Percentiles rank a stretch among this genome's conserved stretches.
phyloP scores from a whole-genome alignment of 257 asterid species.

The Thymus quinquecostatus region DNA sequence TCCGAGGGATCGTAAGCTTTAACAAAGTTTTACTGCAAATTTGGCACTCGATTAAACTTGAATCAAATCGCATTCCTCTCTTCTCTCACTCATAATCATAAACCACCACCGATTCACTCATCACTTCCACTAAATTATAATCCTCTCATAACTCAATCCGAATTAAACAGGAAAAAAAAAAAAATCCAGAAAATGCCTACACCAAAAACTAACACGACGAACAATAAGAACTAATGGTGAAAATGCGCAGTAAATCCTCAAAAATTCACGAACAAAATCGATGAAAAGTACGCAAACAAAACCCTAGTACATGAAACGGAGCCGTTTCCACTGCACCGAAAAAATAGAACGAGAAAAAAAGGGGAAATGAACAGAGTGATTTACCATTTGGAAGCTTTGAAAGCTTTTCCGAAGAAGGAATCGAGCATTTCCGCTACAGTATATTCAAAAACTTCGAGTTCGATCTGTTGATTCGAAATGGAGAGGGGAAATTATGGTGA shows the following conservation, averaged over 20 bases:
- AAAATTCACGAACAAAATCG: constrained; percentile 10
- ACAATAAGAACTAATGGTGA: background rate
- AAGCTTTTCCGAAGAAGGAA: constrained; percentile 65
- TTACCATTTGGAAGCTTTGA: constrained; percentile 80
- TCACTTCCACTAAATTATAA: background rate
- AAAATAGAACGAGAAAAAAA: background rate
- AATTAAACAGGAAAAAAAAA: background rate
- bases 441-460: background rate
- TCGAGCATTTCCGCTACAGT: constrained; percentile 30
- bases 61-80: constrained; percentile 29
- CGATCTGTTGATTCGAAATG: background rate
- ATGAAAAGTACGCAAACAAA: constrained; percentile 1
- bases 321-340: background rate
- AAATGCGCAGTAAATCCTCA: background rate
- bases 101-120: constrained; percentile 19
- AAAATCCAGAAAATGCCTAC: constrained; percentile 4
- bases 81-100: constrained; percentile 11
- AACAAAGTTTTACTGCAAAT: constrained; percentile 79
- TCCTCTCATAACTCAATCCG: background rate
- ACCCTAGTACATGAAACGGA: constrained; percentile 28
- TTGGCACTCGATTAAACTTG: background rate
- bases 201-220: background rate
- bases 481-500: background rate
- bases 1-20: constrained; percentile 80
- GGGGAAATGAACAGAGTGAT: background rate